Base-by-base conservation (phyloP, 495 filamentous ascomycete genomes). In the Clohesyomyces aquaticus region DNA sequence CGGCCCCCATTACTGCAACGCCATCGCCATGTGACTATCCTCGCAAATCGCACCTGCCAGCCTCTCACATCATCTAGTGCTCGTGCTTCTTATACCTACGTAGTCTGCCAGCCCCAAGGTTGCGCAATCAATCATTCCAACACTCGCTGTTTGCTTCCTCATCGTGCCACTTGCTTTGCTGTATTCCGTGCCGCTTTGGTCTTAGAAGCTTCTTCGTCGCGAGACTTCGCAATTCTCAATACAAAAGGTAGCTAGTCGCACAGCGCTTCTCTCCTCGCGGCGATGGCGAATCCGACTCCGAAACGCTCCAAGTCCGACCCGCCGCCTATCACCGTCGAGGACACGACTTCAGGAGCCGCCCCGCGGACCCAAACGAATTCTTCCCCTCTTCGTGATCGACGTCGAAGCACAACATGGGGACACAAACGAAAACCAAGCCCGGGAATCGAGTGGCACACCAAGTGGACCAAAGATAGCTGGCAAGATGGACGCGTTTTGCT, bases 401-500 rank as follows among this genome's bases (percentile, higher is more conserved):
- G 59, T 19, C 38, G 23, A 4, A 65, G 23, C 43, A 66, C n/a
- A n/a, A n/a, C 67, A 2, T 70, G 67, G 67, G 54, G 47, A 11
- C 54, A 70, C 22, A 48, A 48, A n/a, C 35, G 67, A 9, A 68
- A 60, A 26, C 54, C 47, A 18, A 68, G 64, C 35, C 68, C 70
- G 14, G 64, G 58, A n/a, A 25, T 72, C 3, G 68, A 71, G 50
- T 74, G 72, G 72, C 68, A 64, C 21, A 62, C 65, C 18, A 67
- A 68, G 46, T 74, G 71, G 72, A 72, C 66, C 10, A 35, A 64
- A 29, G 59, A 72, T 27, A 72, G 69, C 47, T 75, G 63, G 63
- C 64, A 60, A 43, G 25, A 73, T 19, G 73, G 74, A 6, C 61
- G 73, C n/a, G 73, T 76, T 3, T 53, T 75, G 23, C 42, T 76